Evolutionary conservation across 352 stramenopile species (phyloP), one percentile per base, ranked within the genome.

Genomic region (Phytophthora ohioensis): DNA sequence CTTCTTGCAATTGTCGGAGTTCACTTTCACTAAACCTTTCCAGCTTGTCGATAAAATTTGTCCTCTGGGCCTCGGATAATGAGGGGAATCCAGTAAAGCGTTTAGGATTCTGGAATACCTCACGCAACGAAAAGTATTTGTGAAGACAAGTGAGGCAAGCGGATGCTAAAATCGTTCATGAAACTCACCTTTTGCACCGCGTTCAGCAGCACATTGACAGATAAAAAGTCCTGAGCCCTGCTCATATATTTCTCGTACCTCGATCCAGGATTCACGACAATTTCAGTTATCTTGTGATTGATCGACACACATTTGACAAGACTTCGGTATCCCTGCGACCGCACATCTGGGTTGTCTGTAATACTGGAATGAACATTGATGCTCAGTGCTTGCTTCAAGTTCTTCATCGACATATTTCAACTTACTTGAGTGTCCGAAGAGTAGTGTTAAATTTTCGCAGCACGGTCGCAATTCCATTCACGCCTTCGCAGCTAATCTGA

Each of bases 1-100:
- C 71, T 13, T 71, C 57, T n/a, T 76, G 75, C 0, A 94, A 60
- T 52, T 71, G 49, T 15, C 74, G 57, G 0, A 93, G 74, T 42
- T 93, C 83, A 4, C 8, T 61, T 42, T 92, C 84, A 32, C 79
- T 91, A 52, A 91, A 71, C 48, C 78, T 72, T 34, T 81, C 56
- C 30, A 92, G 57, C 62, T 94, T 94, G 30, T 88, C 66, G 31
- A 94, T 75, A 53, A 92, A 89, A 34, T 91, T 92, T 13, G 81
- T 88, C 11, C 84, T 80, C 31, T 87, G 66, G 0, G 59, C 58
- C 11, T 87, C 76, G 4, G 78, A 83, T 1, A 92, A 67, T 7
- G 62, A 54, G 1, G 71, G 71, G 47, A 86, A 85, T 15, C 77
- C 71, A 71, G 74, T 39, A 60, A 78, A 78, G 11, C 42, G 45